These are phyloP conservation scores for Pseudogymnoascus sp. DNA, from an alignment of 2,329 filamentous ascomycete genomes.

Conservation along the genomic window DNA sequence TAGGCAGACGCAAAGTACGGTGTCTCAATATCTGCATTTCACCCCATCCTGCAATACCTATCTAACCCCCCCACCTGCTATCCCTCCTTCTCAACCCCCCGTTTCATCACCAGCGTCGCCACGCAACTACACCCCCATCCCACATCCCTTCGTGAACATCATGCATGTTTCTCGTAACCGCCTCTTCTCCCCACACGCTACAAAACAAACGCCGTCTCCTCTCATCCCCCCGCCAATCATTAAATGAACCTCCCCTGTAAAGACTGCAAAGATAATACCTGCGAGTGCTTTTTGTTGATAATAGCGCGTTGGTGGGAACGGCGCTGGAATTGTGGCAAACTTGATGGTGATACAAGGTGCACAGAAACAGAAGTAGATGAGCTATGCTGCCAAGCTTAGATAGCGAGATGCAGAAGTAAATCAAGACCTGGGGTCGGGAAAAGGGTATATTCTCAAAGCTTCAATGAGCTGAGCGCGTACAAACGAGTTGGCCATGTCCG, in stretches of 20 bases:
- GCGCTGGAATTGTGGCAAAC: not conserved
- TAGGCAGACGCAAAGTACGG: not conserved
- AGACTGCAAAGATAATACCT: slow-evolving; percentile 1
- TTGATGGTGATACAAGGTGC: not conserved
- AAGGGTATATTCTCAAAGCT: not conserved
- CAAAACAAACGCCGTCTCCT: not conserved
- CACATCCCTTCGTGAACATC: not conserved
- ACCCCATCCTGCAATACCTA: not conserved
- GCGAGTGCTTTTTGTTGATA: not conserved
- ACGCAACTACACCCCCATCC: not conserved
- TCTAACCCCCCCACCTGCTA: not conserved
- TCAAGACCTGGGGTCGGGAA: not conserved
- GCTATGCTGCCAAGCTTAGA: not conserved
- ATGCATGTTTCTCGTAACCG: slow-evolving; percentile 3
- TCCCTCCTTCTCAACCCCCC: not conserved
- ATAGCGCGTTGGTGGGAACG: not conserved
- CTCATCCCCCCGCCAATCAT: not conserved
- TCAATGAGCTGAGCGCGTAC: not conserved
- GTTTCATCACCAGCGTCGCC: not conserved
- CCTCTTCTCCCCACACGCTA: not conserved
- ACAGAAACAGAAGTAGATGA: not conserved
- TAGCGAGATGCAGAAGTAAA: not conserved
- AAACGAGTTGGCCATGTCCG: not conserved
- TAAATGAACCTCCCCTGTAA: not conserved
- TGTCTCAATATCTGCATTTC: slow-evolving; percentile 6